phyloP scores from a whole-genome alignment of 495 filamentous ascomycete genomes.

The Margaritispora aquatica region DNA sequence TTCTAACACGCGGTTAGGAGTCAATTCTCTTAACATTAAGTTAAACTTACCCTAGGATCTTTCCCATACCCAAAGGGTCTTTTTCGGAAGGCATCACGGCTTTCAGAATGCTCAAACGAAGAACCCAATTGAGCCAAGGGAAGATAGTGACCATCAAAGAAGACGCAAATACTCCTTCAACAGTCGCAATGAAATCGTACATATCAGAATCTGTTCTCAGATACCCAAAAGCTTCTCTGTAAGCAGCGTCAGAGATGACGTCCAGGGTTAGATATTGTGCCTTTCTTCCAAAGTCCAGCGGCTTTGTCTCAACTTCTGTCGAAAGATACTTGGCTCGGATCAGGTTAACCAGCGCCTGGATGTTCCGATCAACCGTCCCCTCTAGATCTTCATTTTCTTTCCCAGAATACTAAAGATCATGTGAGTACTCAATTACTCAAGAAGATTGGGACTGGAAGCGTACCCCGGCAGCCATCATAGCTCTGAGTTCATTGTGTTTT shows the following conservation, averaged over 20 bases:
- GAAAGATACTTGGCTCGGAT: slow-evolving; percentile 29
- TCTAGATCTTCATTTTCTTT: slow-evolving; percentile 42
- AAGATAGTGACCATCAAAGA: slow-evolving; percentile 3
- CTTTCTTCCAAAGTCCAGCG: slow-evolving; percentile 38
- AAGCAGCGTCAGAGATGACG: slow-evolving; percentile 41
- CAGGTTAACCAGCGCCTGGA: slow-evolving; percentile 32
- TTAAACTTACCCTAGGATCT: slow-evolving; percentile 5
- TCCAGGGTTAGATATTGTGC: slow-evolving; percentile 46
- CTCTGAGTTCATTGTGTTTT: slow-evolving; percentile 29
- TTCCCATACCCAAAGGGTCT: slow-evolving; percentile 3
- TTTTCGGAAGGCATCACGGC: slow-evolving; percentile 8
- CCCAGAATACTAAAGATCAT: slow-evolving; percentile 33
- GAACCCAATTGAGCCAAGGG: slow-evolving; percentile 5
- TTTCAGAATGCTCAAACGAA: neutral
- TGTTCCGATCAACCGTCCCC: slow-evolving; percentile 34
- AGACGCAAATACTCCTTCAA: slow-evolving; percentile 1
- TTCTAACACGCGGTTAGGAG: slow-evolving; percentile 2
- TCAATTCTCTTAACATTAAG: neutral
- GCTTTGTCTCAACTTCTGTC: slow-evolving; percentile 23
- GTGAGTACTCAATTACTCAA: neutral
- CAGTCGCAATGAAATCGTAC: slow-evolving; percentile 3
- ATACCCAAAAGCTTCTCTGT: slow-evolving; percentile 33
- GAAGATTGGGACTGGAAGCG: neutral
- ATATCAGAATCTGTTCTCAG: slow-evolving; percentile 6
- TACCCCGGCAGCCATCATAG: slow-evolving; percentile 33